A percentile compares a stretch with the other conserved stretches of the same genome.
These are phyloP conservation scores for Crithidia expoeki DNA, from an alignment of 208 protist genomes.

Conservation along the genomic window DNA sequence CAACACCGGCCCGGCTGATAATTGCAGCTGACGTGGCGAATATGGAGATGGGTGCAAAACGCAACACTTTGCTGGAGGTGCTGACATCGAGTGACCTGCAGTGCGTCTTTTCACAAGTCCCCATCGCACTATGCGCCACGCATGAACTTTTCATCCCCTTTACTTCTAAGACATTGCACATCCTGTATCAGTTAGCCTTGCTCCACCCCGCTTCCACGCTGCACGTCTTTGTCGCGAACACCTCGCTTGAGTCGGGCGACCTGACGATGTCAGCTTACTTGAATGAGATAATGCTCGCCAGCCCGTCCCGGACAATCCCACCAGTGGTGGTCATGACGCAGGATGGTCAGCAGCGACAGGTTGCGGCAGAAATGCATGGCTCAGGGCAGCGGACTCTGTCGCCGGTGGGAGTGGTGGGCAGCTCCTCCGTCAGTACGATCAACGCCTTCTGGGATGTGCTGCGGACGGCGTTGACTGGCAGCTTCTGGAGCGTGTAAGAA, in stretches of 20 bases:
- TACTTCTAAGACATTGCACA: constrained; percentile 55
- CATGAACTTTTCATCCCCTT: constrained; percentile 82
- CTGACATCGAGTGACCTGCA: constrained; percentile 38
- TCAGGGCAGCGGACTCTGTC: constrained; percentile 13
- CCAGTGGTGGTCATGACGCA: constrained; percentile 74
- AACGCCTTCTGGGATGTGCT: constrained; percentile 26
- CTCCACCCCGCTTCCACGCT: constrained; percentile 66
- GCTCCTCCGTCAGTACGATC: constrained; percentile 2
- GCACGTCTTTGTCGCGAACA: constrained; percentile 67
- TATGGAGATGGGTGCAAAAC: constrained; percentile 46
- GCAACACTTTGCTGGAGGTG: constrained; percentile 45
- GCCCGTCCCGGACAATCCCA: constrained; percentile 26
- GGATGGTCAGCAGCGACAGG: constrained; percentile 62
- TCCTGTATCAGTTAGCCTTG: constrained; percentile 68
- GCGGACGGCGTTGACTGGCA: constrained; percentile 27
- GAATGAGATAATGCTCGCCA: constrained; percentile 40
- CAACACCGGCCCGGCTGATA: constrained; percentile 44
- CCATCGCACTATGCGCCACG: constrained; percentile 62
- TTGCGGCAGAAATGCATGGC: constrained; percentile 52
- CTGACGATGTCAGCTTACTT: constrained; percentile 51
- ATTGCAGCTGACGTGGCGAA: constrained; percentile 80
- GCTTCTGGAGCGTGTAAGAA: constrained; percentile 11
- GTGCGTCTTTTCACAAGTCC: constrained; percentile 41
- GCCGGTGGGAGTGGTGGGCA: constrained; percentile 8
- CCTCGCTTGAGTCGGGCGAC: constrained; percentile 73